Evolutionary conservation across 495 filamentous ascomycete genomes (phyloP), one percentile per base, ranked within the genome.

Genomic region (Hypoxylon intermedium): DNA sequence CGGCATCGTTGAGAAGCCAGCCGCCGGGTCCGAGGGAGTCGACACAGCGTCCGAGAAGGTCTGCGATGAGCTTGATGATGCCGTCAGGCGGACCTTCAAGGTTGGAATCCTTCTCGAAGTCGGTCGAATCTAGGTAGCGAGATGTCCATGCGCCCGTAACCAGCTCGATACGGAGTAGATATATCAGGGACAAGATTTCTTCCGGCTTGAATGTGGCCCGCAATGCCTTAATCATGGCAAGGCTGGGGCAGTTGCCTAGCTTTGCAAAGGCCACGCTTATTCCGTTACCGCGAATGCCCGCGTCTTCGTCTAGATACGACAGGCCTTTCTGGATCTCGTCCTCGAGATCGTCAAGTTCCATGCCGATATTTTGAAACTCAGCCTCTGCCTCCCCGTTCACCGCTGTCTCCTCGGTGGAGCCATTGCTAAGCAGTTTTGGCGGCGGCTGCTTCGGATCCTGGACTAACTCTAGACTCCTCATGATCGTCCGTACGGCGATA

Each of bases 21-120:
- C 91, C 90, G 9, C 83, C 87, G 13, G 89, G 80, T 7, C 92
- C 91, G n/a, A 96, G 82, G 7, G 90, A 86, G 74, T 97, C 92
- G 7, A 96, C 79, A 34, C 89, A 86, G 60, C 87, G 85, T 66
- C 83, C 88, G 28, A 96, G 80, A 6, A 95, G 74, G 48, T 86
- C 82, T 24, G 82, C 80, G 52, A 91, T 84, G 34, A 83, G 76
- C 45, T 75, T 72, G 44, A 83, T 82, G 68, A 82, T 83, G 9
- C 75, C 82, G 31, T 83, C 78, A 16, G 78, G 78, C 61, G 83
- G 72, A 45, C 81, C 68, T 68, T 85, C 82, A 0, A 78, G 75
- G 3, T 82, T 79, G 20, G 79, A 71, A 46, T 84, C 83, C 9
- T 82, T 75, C 21, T 82, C 79, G 11, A 47, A 51, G 21, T 68